Base-by-base conservation (phyloP, 2,329 filamentous ascomycete genomes). In the Exophiala bonariae region DNA sequence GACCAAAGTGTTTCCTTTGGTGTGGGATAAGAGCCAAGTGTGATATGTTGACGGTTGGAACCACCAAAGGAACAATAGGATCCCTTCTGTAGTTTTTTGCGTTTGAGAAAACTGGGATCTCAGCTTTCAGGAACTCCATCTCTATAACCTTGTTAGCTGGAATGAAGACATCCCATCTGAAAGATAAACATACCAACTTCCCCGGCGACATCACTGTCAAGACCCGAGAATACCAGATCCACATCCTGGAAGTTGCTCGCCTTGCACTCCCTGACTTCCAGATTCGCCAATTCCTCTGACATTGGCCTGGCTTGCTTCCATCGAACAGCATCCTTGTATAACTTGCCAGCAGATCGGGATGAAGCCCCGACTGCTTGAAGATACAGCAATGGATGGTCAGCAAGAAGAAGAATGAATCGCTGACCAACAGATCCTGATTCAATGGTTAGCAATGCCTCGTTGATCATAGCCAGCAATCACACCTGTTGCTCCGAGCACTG, bases 61-160 rank as follows among this genome's bases (percentile, higher is more conserved):
- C 91, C 56, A 97, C 87, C 63, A 97, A 83, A 9, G 93, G 93
- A 2, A 96, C 90, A 39, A 92, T 77, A 16, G 90, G 89, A 66
- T 96, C 85, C 66, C 86, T 86, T 61, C 93, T 87, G 79, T 96
- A 89, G 80, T 96, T 97, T 73, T 96, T 96, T 41, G 93, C 91
- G 70, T 97, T 99, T 62, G 90, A 96, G 76, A 99, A 97, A 66
- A 96, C 87, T 62, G 89, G 83, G 41, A 96, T 82, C 63, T 96
- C 85, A 52, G 89, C 85, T 65, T 86, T 86, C 63, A 95, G 79
- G 69, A 97, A 97, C 59, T 87, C 87, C 80, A 88, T 88, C 70
- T 97, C 91, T 91, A 61, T 36, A 47, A 28, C 10, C 14, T 20
- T 22, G 40, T 58, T 22, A 53, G 30, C 19, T 8, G 42, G 20